Evolutionary conservation across 2,329 filamentous ascomycete genomes (phyloP).

Genomic region (Elsinoe fawcettii): DNA sequence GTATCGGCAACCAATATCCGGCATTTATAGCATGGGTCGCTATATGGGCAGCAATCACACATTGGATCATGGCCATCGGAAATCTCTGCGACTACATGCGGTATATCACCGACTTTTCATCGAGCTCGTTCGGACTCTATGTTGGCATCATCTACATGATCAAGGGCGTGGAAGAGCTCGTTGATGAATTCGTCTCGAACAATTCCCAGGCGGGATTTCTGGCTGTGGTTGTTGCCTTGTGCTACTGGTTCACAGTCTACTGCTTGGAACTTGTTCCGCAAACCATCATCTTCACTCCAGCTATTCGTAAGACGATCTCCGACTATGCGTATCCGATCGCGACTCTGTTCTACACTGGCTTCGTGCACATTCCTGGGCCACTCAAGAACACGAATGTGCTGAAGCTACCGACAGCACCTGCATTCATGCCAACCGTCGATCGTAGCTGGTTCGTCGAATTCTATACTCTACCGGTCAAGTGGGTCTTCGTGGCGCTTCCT

Average conservation of each 20-base stretch:
- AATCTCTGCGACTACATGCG: constrained; percentile 53
- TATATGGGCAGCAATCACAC: constrained; percentile 51
- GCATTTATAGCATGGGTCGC: constrained; percentile 50
- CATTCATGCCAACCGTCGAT: constrained; percentile 42
- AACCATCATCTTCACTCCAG: constrained; percentile 39
- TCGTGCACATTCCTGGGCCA: constrained; percentile 44
- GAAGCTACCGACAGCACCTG: constrained; percentile 36
- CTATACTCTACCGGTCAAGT: constrained; percentile 45
- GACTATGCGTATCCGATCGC: constrained; percentile 49
- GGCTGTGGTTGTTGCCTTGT: constrained; percentile 43
- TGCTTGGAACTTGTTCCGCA: constrained; percentile 43
- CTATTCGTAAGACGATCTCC: constrained; percentile 40
- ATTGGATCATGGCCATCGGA: constrained; percentile 47
- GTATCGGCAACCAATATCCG: constrained; percentile 42
- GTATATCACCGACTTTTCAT: constrained; percentile 51
- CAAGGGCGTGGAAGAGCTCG: constrained; percentile 50
- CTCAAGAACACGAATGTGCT: constrained; percentile 36
- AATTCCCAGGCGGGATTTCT: constrained; percentile 39
- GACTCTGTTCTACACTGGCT: constrained; percentile 49
- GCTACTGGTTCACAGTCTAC: constrained; percentile 46
- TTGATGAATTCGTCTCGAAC: constrained; percentile 42
- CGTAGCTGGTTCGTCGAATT: constrained; percentile 46
- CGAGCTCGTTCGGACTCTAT: constrained; percentile 47
- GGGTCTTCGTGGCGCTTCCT: constrained; percentile 47
- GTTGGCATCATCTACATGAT: constrained; percentile 51